A percentile compares a stretch with the other conserved stretches of the same genome.
phyloP scores from a whole-genome alignment of 305 asterid genomes.

The Solanum hybrid region DNA sequence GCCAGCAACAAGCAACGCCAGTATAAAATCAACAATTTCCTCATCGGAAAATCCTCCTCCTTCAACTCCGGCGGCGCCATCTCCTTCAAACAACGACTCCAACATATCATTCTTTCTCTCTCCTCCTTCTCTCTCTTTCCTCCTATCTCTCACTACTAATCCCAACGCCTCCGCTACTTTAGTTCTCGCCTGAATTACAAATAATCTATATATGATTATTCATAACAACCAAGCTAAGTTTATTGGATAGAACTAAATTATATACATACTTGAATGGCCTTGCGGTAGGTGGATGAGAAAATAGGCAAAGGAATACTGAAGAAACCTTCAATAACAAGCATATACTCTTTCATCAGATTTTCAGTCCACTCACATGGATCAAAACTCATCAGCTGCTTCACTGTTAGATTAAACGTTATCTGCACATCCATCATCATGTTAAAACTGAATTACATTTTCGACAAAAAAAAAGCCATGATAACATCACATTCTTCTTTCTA shows the following conservation, averaged over 20 bases:
- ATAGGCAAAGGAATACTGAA: constrained; percentile 70
- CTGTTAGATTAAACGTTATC: constrained; percentile 86
- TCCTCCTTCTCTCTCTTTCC: constrained; percentile 49
- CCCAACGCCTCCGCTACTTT: constrained; percentile 93
- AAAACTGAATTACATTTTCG: not conserved
- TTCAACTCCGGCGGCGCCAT: constrained; percentile 38
- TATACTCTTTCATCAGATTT: constrained; percentile 85
- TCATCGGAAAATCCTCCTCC: constrained; percentile 71
- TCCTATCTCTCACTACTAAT: constrained; percentile 70
- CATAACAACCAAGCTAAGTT: not conserved
- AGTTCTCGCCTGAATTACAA: constrained; percentile 45
- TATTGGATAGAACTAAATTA: not conserved
- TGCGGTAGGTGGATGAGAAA: constrained; percentile 70
- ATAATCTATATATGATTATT: not conserved
- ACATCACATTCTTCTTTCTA: constrained; percentile 20
- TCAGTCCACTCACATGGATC: constrained; percentile 98
- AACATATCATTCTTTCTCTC: constrained; percentile 78
- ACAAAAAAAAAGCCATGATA: constrained; percentile 4
- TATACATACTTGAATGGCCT: constrained; percentile 64
- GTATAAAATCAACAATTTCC: constrained; percentile 84
- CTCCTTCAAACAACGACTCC: constrained; percentile 73
- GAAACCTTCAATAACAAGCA: constrained; percentile 95
- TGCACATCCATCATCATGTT: constrained; percentile 21
- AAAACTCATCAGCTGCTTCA: constrained; percentile 92
- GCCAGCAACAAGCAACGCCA: constrained; percentile 90